A percentile compares a stretch with the other conserved stretches of the same genome.
Conservation (phyloP, 2,329 filamentous ascomycete genomes). For the Xylaria sp. region DNA sequence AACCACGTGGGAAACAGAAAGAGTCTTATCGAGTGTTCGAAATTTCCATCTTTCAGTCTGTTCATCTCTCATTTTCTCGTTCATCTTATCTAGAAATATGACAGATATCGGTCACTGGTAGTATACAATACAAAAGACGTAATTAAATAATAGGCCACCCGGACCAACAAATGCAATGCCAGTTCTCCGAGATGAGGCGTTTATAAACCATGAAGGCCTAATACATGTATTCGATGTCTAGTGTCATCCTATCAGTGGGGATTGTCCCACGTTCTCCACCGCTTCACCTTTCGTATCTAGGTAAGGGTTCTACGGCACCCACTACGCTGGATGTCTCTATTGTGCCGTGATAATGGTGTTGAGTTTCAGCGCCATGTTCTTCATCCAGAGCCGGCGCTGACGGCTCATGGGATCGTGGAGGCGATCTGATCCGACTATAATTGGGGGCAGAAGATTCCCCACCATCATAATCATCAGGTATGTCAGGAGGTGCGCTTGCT, state of each 20-base stretch:
- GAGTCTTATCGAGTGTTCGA: neutral
- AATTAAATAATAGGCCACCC: neutral
- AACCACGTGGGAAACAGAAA: neutral
- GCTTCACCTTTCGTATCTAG: conserved; percentile 44
- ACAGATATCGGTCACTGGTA: conserved; percentile 5
- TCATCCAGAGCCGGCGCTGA: conserved; percentile 42
- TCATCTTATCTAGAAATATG: conserved; percentile 9
- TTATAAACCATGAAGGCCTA: conserved; percentile 13
- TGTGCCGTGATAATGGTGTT: conserved; percentile 51
- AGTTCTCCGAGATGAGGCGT: conserved; percentile 1
- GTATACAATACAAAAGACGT: conserved; percentile 21
- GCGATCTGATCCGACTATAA: conserved; percentile 30
- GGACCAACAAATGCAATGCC: conserved; percentile 10
- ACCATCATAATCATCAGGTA: conserved; percentile 31
- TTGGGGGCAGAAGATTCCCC: conserved; percentile 32
- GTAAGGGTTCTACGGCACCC: conserved; percentile 39
- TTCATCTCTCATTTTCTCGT: conserved; percentile 26
- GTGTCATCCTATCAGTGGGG: neutral
- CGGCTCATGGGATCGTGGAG: conserved; percentile 33
- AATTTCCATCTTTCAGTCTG: neutral
- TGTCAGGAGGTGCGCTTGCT: conserved; percentile 56
- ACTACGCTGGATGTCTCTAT: conserved; percentile 51
- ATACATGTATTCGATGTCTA: neutral
- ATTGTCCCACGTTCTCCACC: neutral
- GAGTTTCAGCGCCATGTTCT: conserved; percentile 31